These are phyloP conservation scores for Fusarium algeriense DNA, from an alignment of 2,329 filamentous ascomycete species.

Conservation along the genomic window DNA sequence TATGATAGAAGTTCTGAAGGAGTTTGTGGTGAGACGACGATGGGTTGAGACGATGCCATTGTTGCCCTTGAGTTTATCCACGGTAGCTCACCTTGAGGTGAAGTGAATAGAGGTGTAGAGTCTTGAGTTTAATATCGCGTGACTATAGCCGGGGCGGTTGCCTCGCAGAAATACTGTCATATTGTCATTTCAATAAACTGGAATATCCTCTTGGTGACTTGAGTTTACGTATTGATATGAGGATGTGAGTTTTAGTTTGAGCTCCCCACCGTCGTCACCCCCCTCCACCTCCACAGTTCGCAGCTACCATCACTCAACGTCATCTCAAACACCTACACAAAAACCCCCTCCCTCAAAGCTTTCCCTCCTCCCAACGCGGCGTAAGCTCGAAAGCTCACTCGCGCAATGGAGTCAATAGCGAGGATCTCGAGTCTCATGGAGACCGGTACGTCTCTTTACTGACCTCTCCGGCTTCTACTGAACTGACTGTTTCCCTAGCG, in stretches of 20 bases:
- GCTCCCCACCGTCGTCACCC: conserved; percentile 28
- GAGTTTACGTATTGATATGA: background rate
- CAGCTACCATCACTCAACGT: conserved; percentile 38
- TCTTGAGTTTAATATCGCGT: background rate
- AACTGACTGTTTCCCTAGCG: conserved; percentile 66
- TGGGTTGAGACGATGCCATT: conserved; percentile 47
- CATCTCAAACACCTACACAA: conserved; percentile 43
- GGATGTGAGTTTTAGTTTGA: background rate
- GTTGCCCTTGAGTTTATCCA: conserved; percentile 16
- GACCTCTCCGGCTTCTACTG: conserved; percentile 15
- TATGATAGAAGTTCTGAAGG: conserved; percentile 74
- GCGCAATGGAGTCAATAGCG: conserved; percentile 91
- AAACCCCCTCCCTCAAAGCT: conserved; percentile 15
- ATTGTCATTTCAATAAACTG: background rate
- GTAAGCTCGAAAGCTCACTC: conserved; percentile 33
- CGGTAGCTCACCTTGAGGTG: conserved; percentile 16
- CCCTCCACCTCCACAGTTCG: conserved; percentile 38
- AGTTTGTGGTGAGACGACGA: conserved; percentile 65
- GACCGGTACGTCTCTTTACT: conserved; percentile 73
- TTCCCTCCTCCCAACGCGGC: conserved; percentile 23
- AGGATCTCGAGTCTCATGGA: conserved; percentile 94
- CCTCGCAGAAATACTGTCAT: background rate
- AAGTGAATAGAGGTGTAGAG: background rate
- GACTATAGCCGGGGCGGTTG: rapidly evolving
- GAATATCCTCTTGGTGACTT: background rate